A percentile compares a stretch with the other conserved stretches of the same genome.
These are phyloP conservation scores for Penicillium soppii DNA, from an alignment of 495 filamentous ascomycete genomes.

Conservation along the genomic window DNA sequence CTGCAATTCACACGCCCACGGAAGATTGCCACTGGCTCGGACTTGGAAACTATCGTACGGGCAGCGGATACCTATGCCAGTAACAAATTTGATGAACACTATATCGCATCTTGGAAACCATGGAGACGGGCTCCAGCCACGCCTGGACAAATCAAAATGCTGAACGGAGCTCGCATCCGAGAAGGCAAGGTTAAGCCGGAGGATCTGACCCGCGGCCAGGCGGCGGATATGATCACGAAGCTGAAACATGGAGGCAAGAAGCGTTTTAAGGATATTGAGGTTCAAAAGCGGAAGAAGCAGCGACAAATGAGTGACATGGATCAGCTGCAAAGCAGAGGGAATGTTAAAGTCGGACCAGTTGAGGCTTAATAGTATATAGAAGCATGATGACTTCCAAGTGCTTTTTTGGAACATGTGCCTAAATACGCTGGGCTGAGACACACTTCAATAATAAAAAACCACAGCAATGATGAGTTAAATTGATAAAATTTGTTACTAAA, in stretches of 20 bases:
- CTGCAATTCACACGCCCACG: slow-evolving; percentile 60
- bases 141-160: slow-evolving; percentile 63
- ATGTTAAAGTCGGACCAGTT: slow-evolving; percentile 68
- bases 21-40: slow-evolving; percentile 55
- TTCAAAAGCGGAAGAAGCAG: slow-evolving; percentile 35
- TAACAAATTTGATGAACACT: slow-evolving; percentile 55
- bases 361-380: slow-evolving; percentile 11
- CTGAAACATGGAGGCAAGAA: slow-evolving; percentile 78
- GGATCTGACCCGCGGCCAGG: slow-evolving; percentile 74
- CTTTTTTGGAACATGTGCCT: too few species aligned
- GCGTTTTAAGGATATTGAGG: slow-evolving; percentile 53
- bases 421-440: too few species aligned
- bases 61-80: slow-evolving; percentile 79
- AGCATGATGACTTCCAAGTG: too few species aligned
- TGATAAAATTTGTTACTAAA: too few species aligned
- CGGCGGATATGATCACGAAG: slow-evolving; percentile 91
- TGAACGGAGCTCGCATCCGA: slow-evolving; percentile 64
- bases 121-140: slow-evolving; percentile 74
- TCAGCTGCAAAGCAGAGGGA: slow-evolving; percentile 36
- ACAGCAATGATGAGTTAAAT: too few species aligned
- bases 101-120: slow-evolving; percentile 54
- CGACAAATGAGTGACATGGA: slow-evolving; percentile 26
- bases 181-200: slow-evolving; percentile 52
- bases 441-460: too few species aligned
- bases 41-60: slow-evolving; percentile 71